Evolutionary conservation across 2,329 filamentous ascomycete genomes (phyloP), one percentile per base, ranked within the genome.

Genomic region (Aspergillus quadricinctus): DNA sequence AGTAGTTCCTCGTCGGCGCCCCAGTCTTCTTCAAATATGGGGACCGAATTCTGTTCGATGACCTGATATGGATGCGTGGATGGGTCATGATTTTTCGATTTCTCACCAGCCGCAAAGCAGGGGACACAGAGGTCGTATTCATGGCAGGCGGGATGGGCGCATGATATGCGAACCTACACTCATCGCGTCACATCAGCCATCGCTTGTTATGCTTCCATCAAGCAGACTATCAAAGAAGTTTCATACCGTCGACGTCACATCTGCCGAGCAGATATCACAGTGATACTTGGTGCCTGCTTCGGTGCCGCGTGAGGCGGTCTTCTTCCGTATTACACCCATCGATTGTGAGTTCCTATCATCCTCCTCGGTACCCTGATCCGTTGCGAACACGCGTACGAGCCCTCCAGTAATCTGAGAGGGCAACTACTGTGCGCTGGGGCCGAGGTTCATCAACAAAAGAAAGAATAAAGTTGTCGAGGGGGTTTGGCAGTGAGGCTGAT

Each of bases 81-180:
- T 7, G 94, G 93, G 63, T 95, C 87, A 73, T 99, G 94, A 55
- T 89, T 87, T 66, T 90, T 89, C 60, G 90, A 90, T 48, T 83
- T 81, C 66, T 90, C 85, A 61, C 91, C 93, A 62, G 88, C 87
- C 35, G 90, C 83, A 74, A 99, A 99, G 76, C 94, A 99, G 53
- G 90, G 88, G 40, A 99, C 94, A 72, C 94, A 99, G 52, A 99
- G 86, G 72, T 99, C 94, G 73, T 97, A 99, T 69, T 99, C 94
- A 69, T 88, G 88, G 73, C 94, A 99, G 53, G 83, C 81, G 52
- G 84, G 76, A 69, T 91, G 86, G 52, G 92, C 92, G 76, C 94
- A 99, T 73, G 91, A 84, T 74, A 99, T 97, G 65, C 94, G 92
- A 62, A 99, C 92, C 91, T 96, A 64, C n/a, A 54, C 27, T 21